Base-by-base conservation (phyloP, 768 basidiomycete genomes). In the Rhodotorula babjevae region DNA sequence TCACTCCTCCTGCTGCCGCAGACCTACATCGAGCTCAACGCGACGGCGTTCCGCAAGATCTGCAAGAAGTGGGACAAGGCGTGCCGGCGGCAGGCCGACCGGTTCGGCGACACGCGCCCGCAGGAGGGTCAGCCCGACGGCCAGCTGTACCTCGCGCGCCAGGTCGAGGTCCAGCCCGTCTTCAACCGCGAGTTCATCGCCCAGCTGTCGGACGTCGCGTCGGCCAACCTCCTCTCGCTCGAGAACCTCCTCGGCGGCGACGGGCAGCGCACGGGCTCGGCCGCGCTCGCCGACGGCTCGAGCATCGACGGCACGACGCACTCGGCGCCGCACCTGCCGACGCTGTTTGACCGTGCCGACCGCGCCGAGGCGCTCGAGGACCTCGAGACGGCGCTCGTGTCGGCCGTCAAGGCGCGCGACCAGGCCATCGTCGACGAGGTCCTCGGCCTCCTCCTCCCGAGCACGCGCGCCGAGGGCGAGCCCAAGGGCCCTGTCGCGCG, bases 21-120 rank as follows among this genome's bases (percentile, higher is more conserved):
- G 93, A 90, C 93, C 86, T 99, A 94, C 79, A 88, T 99, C 73
- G 96, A 98, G 82, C 90, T 96, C 79, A 99, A 98, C 80, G 96
- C 90, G 12, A 92, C 89, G 18, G 96, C 93, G 8, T 98, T 98
- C 81, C 87, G 94, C 58, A 98, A 98, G 56, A 72, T 76, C 49
- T 70, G 65, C 72, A 98, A 99, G 80, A 99, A 99, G 80, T 99
- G 92, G 86, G 96, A 98, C 82, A 99, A 98, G 82, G 74, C 74
- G 27, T 76, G 74, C 33, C 50, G 74, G 27, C 33, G 74, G 46
- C 74, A 76, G 42, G 74, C 74, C 3, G 74, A 76, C 25, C 61
- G 71, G 14, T 76, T 72, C 21, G 74, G 74, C 36, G 65, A 72
- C 31, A 58, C 69, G 40, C 31, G 63, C n/a, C 73, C 70, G 5